These are phyloP conservation scores for Arthrocladium fulminans DNA, from an alignment of 2,329 filamentous ascomycete genomes.

Conservation along the genomic window DNA sequence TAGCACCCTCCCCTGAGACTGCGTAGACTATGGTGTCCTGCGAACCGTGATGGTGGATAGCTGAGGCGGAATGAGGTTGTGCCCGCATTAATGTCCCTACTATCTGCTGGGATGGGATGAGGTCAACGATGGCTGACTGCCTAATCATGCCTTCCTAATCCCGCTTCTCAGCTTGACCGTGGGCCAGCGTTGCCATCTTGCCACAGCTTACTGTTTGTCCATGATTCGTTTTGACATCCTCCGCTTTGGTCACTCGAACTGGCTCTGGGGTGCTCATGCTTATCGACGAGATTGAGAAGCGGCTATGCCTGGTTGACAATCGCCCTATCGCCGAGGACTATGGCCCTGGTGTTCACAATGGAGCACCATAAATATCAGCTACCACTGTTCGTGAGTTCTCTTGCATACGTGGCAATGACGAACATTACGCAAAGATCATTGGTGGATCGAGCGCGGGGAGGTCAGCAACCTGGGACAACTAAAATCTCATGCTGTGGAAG, in stretches of 20 bases:
- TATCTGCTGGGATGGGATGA: constrained; percentile 49
- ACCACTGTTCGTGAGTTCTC: background rate
- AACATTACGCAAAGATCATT: background rate
- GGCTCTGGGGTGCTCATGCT: constrained; percentile 12
- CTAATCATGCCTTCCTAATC: constrained; percentile 6
- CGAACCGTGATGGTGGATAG: constrained; percentile 61
- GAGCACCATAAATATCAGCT: too few relatives aligned
- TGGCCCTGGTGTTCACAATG: too few relatives aligned
- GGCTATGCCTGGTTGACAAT: too few relatives aligned
- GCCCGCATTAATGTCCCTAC: constrained; percentile 58
- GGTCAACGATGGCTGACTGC: constrained; percentile 52
- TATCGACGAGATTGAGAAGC: too few relatives aligned
- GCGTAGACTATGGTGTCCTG: constrained; percentile 61
- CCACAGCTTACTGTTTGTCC: constrained; percentile 44
- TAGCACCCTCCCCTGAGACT: constrained; percentile 50
- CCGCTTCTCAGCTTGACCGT: background rate
- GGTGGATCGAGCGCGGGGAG: background rate
- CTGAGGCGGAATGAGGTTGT: constrained; percentile 52
- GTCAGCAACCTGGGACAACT: too few relatives aligned
- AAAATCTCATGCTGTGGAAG: too few relatives aligned
- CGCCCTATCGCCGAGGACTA: too few relatives aligned
- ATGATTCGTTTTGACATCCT: constrained; percentile 37
- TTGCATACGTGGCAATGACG: background rate
- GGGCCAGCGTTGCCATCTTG: constrained; percentile 17
- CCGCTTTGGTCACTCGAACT: constrained; percentile 48